Percentiles rank a stretch among this genome's conserved stretches.
Conservation (phyloP, 768 basidiomycete genomes). For the Arthromyces matolae region DNA sequence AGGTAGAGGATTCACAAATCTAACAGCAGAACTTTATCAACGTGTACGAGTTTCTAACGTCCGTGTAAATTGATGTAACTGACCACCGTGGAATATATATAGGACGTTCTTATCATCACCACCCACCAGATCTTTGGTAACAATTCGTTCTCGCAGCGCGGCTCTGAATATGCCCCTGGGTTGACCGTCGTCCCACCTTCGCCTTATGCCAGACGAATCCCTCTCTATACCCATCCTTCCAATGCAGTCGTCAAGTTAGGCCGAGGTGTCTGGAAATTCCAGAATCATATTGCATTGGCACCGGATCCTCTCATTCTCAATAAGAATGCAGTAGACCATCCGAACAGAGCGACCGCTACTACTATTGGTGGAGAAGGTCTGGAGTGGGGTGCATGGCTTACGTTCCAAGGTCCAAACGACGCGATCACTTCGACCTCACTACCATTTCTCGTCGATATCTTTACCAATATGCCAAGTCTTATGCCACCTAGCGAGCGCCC, state of each 20-base stretch:
- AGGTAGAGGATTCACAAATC: constrained; percentile 52
- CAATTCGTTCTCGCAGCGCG: constrained; percentile 30
- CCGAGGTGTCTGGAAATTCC: constrained; percentile 32
- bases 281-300: constrained; percentile 31
- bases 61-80: background rate
- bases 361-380: constrained; percentile 51
- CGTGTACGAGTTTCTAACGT: constrained; percentile 31
- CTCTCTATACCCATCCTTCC: constrained; percentile 53
- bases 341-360: constrained; percentile 32
- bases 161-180: constrained; percentile 16
- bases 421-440: constrained; percentile 44
- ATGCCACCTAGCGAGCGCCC: constrained; percentile 44
- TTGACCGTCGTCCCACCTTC: constrained; percentile 47
- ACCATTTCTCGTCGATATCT: constrained; percentile 56
- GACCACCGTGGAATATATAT: background rate
- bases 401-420: constrained; percentile 39
- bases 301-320: constrained; percentile 37
- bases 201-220: constrained; percentile 55
- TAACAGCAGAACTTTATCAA: constrained; percentile 59
- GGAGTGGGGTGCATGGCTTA: constrained; percentile 59
- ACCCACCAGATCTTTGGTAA: constrained; percentile 56
- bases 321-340: constrained; percentile 35
- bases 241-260: constrained; percentile 23
- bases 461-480: constrained; percentile 41
- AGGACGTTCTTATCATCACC: constrained; percentile 47